Conservation (phyloP, 2,329 filamentous ascomycete species). For the Aureobasidium sp. region DNA sequence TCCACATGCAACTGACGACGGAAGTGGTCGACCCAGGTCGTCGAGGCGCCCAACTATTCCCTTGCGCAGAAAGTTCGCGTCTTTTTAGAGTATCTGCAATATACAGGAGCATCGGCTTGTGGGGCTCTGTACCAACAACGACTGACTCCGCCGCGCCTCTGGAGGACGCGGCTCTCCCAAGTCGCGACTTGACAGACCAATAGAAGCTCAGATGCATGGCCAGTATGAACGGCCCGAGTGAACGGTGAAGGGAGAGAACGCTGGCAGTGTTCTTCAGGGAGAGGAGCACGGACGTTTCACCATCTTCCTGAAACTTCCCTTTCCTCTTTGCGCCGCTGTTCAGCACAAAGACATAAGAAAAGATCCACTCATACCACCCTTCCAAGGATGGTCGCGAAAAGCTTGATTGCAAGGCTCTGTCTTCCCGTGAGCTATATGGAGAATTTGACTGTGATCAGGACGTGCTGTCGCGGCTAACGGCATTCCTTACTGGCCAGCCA, state of each 20-base stretch:
- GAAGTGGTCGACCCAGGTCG: not conserved
- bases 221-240: conserved; percentile 2
- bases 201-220: conserved; percentile 1
- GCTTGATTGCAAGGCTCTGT: not conserved
- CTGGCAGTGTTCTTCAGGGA: conserved; percentile 7
- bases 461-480: conserved; percentile 5
- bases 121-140: not conserved
- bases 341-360: not conserved
- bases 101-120: not conserved
- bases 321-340: not conserved
- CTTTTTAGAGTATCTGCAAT: conserved; percentile 11
- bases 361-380: not conserved
- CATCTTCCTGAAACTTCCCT: conserved; percentile 7
- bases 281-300: conserved; percentile 3
- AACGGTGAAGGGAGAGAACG: not conserved
- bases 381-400: not conserved
- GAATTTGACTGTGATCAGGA: not conserved
- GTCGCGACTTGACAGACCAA: not conserved
- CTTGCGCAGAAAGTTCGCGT: not conserved
- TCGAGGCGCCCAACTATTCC: not conserved
- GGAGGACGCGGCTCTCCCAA: not conserved
- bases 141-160: not conserved
- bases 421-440: not conserved
- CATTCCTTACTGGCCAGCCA: conserved; percentile 8
- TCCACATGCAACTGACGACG: not conserved